Evolutionary conservation across 345 rosid genomes (phyloP).

Genomic region (Camelina neglecta): DNA sequence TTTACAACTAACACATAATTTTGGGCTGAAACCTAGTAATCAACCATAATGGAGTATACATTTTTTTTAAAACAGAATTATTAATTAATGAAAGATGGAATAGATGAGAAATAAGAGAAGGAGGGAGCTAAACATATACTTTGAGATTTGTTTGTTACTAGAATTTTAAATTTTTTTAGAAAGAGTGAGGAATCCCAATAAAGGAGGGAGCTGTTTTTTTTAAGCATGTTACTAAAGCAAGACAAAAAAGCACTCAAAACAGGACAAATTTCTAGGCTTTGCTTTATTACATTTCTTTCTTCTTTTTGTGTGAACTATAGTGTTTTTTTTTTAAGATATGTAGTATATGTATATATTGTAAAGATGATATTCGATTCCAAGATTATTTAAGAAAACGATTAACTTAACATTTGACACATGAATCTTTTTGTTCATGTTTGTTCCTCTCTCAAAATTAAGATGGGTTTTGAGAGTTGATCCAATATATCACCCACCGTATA

Average conservation of each 20-base stretch:
- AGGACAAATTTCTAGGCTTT: conserved; percentile 51
- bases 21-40: too few species aligned
- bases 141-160: background rate
- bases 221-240: conserved; percentile 86
- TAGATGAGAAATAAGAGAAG: background rate
- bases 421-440: background rate
- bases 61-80: background rate
- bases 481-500: background rate
- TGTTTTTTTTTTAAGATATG: background rate
- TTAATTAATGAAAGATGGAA: background rate
- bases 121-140: conserved; percentile 9
- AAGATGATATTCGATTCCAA: background rate
- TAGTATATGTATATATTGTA: background rate
- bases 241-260: conserved; percentile 62
- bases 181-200: conserved; percentile 78
- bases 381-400: background rate
- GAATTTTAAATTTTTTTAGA: background rate
- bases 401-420: background rate
- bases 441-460: background rate
- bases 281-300: conserved; percentile 28
- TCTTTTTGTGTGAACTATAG: background rate
- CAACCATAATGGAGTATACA: too few species aligned
- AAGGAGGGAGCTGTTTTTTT: conserved; percentile 50
- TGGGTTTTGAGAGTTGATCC: background rate
- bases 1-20: too few species aligned